Percentiles rank a stretch among this genome's conserved stretches.
These are phyloP conservation scores for Tremellales sp. DNA, from an alignment of 1,284 basidiomycete species.

Conservation along the genomic window DNA sequence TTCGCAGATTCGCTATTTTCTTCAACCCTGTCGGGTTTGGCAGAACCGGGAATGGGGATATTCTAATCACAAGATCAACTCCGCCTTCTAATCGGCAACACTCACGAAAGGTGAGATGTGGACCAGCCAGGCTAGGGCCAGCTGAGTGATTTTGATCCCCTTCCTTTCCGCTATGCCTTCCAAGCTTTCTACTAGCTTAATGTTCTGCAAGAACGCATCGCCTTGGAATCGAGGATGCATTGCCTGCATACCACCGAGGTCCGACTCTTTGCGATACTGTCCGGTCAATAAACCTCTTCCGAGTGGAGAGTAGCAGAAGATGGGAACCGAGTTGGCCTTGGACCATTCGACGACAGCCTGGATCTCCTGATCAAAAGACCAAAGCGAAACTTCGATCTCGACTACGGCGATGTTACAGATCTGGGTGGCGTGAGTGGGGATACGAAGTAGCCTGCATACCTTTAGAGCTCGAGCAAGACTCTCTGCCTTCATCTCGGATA, in stretches of 20 bases:
- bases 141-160: slow-evolving; percentile 55
- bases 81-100: no score
- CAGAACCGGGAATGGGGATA: slow-evolving; percentile 58
- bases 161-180: slow-evolving; percentile 52
- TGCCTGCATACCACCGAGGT: slow-evolving; percentile 39
- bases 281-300: slow-evolving; percentile 58
- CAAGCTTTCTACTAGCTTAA: slow-evolving; percentile 52
- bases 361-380: no score
- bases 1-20: slow-evolving; percentile 53
- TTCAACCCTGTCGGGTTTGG: slow-evolving; percentile 49
- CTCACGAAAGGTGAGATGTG: no score
- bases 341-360: slow-evolving; percentile 47
- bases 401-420: slow-evolving; percentile 53
- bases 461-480: slow-evolving; percentile 8
- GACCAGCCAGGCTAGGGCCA: slow-evolving; percentile 60
- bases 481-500: slow-evolving; percentile 6
- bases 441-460: slow-evolving; percentile 1
- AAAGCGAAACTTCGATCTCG: slow-evolving; percentile 55
- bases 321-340: slow-evolving; percentile 56
- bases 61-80: slow-evolving; percentile 38
- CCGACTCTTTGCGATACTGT: slow-evolving; percentile 37
- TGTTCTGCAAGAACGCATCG: slow-evolving; percentile 54
- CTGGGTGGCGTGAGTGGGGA: slow-evolving; percentile 30
- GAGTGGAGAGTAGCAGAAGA: slow-evolving; percentile 39
- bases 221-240: slow-evolving; percentile 23